Percentiles rank a stretch among this genome's conserved stretches.
phyloP scores from a whole-genome alignment of 1,284 basidiomycete genomes.

The Ganoderma meredithae region DNA sequence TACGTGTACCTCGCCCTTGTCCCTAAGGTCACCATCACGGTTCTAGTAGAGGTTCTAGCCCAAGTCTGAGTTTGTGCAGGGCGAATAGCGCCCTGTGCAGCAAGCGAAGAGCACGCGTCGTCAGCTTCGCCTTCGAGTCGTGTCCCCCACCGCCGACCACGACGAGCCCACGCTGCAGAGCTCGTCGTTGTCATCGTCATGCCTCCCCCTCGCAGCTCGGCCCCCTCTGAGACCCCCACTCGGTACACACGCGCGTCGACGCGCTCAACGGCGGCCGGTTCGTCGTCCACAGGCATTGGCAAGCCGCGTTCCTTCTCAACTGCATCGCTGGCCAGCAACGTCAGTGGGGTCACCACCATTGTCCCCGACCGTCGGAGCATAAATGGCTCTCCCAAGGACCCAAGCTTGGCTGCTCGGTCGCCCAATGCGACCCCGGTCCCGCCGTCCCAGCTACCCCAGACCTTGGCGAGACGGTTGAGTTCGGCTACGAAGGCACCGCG shows the following conservation, averaged over 20 bases:
- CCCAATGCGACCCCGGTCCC: slow-evolving; percentile 44
- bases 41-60: not conserved
- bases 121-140: slow-evolving; percentile 10
- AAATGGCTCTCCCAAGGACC: slow-evolving; percentile 33
- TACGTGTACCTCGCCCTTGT: not conserved
- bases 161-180: slow-evolving; percentile 31
- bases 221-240: slow-evolving; percentile 47
- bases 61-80: slow-evolving; percentile 1
- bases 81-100: slow-evolving; percentile 19
- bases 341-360: slow-evolving; percentile 50
- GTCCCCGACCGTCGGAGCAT: slow-evolving; percentile 43
- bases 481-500: slow-evolving; percentile 29
- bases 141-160: slow-evolving; percentile 30
- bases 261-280: slow-evolving; percentile 41
- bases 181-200: slow-evolving; percentile 32
- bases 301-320: slow-evolving; percentile 45
- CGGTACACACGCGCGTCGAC: slow-evolving; percentile 40
- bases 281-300: slow-evolving; percentile 35
- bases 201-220: slow-evolving; percentile 36
- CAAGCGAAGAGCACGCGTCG: slow-evolving; percentile 24
- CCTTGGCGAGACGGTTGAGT: slow-evolving; percentile 29
- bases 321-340: slow-evolving; percentile 42
- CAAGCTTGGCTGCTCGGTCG: slow-evolving; percentile 30
- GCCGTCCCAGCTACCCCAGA: slow-evolving; percentile 33
- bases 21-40: slow-evolving; percentile 2